Percentiles rank a stretch among this genome's conserved stretches.
phyloP scores from a whole-genome alignment of 2,329 filamentous ascomycete genomes.

The Penicillium sp. region DNA sequence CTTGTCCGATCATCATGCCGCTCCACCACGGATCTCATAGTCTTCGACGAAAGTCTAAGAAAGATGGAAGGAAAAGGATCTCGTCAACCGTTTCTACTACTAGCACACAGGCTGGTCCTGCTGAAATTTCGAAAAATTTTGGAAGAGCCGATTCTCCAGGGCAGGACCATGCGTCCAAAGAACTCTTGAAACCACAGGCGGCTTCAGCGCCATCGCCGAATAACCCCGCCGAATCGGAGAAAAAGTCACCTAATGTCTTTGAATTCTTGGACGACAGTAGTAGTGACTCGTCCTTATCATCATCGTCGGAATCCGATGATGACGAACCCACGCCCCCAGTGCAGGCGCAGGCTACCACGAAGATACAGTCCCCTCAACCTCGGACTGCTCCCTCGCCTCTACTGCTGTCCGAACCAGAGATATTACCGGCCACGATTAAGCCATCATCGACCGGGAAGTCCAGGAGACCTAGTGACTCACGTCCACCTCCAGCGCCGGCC shows the following conservation, averaged over 20 bases:
- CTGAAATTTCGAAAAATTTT: slow-evolving; percentile 16
- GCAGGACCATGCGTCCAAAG: slow-evolving; percentile 14
- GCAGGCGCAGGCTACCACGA: slow-evolving; percentile 10
- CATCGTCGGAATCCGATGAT: slow-evolving; percentile 20
- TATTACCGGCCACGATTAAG: slow-evolving; percentile 7
- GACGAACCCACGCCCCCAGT: slow-evolving; percentile 6
- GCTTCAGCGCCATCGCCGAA: slow-evolving; percentile 4
- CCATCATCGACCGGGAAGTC: slow-evolving; percentile 3
- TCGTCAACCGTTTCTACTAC: slow-evolving; percentile 27
- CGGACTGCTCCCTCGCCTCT: slow-evolving; percentile 15
- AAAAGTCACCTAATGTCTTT: slow-evolving; percentile 38
- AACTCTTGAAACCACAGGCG: slow-evolving; percentile 18
- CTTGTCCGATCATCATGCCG: slow-evolving; percentile 28
- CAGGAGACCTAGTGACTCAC: slow-evolving; percentile 20
- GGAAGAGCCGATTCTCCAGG: slow-evolving; percentile 15
- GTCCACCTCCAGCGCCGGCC: slow-evolving; percentile 27
- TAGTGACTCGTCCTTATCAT: slow-evolving; percentile 18
- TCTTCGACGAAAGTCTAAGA: slow-evolving; percentile 28
- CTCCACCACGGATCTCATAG: slow-evolving; percentile 23
- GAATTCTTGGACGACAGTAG: slow-evolving; percentile 34
- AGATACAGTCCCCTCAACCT: slow-evolving; percentile 24
- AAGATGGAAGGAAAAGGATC: slow-evolving; percentile 26
- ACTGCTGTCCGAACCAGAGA: slow-evolving; percentile 2
- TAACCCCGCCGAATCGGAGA: slow-evolving; percentile 17
- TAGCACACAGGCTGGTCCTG: slow-evolving; percentile 19